Percentiles rank a stretch among this genome's conserved stretches.
These are phyloP conservation scores for Pythium volutum DNA, from an alignment of 352 stramenopile genomes.

Conservation along the genomic window DNA sequence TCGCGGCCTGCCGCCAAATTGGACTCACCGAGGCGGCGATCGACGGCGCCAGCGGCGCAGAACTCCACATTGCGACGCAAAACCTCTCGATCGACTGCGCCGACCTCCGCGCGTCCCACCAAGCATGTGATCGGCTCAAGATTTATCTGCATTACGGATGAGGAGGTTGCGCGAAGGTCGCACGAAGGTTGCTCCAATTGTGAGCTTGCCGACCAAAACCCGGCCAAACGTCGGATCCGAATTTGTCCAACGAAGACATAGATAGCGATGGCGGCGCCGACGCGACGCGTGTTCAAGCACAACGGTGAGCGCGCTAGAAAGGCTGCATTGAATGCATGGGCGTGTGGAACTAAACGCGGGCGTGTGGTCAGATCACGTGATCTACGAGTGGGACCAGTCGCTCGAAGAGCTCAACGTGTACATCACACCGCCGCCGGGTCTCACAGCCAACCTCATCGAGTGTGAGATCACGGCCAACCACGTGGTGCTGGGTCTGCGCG, in stretches of 20 bases:
- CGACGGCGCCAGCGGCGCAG: constrained; percentile 42
- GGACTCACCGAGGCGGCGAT: constrained; percentile 64
- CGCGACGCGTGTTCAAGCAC: constrained; percentile 67
- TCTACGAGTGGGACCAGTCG: constrained; percentile 98
- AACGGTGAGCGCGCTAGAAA: constrained; percentile 53
- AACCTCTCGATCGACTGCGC: constrained; percentile 64
- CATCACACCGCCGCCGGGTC: constrained; percentile 85
- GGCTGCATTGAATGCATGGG: not conserved
- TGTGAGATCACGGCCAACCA: constrained; percentile 89
- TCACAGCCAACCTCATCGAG: constrained; percentile 81
- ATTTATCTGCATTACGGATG: constrained; percentile 77
- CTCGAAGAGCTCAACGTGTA: constrained; percentile 95
- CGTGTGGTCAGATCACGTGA: constrained; percentile 44
- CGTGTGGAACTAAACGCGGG: not conserved
- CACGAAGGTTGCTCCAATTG: constrained; percentile 21
- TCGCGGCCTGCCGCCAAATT: constrained; percentile 54
- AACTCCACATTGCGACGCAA: constrained; percentile 51
- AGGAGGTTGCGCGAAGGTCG: constrained; percentile 35
- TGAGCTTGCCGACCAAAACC: not conserved
- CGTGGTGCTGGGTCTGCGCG: constrained; percentile 88
- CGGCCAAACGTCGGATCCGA: constrained; percentile 7
- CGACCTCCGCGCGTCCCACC: constrained; percentile 39
- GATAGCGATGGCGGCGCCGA: constrained; percentile 33
- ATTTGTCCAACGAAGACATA: not conserved
- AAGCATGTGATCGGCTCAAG: constrained; percentile 56